phyloP scores from a whole-genome alignment of 164 flowering plant genomes.

The Magnolia kwangsiensis region DNA sequence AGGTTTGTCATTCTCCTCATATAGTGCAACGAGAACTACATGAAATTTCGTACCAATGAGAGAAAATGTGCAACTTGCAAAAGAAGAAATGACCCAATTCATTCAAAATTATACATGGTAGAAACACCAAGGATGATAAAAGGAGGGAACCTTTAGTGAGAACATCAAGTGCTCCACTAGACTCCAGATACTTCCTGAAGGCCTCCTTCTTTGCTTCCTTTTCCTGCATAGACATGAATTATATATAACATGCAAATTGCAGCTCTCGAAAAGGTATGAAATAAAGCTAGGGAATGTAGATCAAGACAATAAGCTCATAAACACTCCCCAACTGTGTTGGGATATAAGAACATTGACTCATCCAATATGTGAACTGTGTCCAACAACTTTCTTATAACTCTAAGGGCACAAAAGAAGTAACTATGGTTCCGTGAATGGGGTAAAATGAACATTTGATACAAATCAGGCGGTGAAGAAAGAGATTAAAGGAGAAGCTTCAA shows the following conservation, averaged over 20 bases:
- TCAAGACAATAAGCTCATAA: neutral
- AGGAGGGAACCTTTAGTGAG: constrained; percentile 73
- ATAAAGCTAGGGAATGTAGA: neutral
- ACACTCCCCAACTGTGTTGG: neutral
- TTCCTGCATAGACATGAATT: constrained; percentile 42
- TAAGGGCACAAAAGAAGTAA: neutral
- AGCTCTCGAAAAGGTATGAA: neutral
- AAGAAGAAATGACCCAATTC: neutral
- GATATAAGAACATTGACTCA: neutral
- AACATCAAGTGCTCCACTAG: constrained; percentile 91
- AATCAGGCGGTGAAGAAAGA: too few relatives aligned
- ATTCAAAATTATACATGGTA: neutral
- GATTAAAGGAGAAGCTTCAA: too few relatives aligned
- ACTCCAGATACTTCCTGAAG: constrained; percentile 90
- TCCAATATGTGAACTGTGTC: neutral
- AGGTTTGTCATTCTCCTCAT: constrained; percentile 94
- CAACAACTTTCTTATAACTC: neutral
- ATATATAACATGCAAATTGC: neutral
- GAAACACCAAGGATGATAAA: neutral
- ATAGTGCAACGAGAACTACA: constrained; percentile 84
- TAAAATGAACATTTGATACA: neutral
- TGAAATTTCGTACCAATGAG: constrained; percentile 4
- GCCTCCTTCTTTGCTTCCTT: constrained; percentile 97
- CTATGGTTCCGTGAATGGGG: neutral
- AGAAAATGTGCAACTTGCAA: neutral